Evolutionary conservation across 2,329 filamentous ascomycete genomes (phyloP).

Genomic region (Amauroascus niger): DNA sequence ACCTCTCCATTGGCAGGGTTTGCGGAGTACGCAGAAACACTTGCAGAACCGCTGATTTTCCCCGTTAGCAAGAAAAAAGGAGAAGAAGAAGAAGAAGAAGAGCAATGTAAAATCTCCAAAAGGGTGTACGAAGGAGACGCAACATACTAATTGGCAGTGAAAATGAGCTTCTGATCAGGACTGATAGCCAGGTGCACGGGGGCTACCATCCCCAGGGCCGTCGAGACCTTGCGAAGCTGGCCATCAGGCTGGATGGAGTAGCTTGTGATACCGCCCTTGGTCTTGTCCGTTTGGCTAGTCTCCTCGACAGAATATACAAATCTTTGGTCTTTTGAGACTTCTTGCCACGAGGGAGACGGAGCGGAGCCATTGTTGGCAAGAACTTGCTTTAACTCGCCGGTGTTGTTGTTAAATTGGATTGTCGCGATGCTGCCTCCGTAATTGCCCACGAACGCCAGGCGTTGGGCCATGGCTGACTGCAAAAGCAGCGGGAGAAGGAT

Average conservation of each 20-base stretch:
- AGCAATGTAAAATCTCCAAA: too few relatives aligned
- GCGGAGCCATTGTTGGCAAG: conserved; percentile 5
- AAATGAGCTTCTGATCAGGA: conserved; percentile 10
- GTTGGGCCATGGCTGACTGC: conserved; percentile 4
- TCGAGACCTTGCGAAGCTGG: conserved; percentile 11
- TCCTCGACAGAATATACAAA: conserved; percentile 15
- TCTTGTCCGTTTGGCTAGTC: background rate
- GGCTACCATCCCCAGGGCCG: conserved; percentile 2
- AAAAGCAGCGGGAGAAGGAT: conserved; percentile 6
- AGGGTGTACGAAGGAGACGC: background rate
- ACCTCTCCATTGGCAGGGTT: conserved; percentile 9
- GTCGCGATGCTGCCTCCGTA: conserved; percentile 11
- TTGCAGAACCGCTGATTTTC: conserved; percentile 11
- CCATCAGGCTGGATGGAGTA: conserved; percentile 12
- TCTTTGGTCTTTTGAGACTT: conserved; percentile 10
- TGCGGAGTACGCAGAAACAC: conserved; percentile 11
- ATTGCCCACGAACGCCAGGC: conserved; percentile 10
- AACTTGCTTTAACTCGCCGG: conserved; percentile 8
- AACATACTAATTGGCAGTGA: conserved; percentile 16
- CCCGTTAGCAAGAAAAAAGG: background rate
- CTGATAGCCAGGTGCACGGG: conserved; percentile 12
- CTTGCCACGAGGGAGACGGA: conserved; percentile 14
- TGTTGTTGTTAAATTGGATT: conserved; percentile 10
- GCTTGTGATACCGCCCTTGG: conserved; percentile 12
- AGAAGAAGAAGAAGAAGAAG: background rate